Evolutionary conservation across 495 filamentous ascomycete genomes (phyloP), one percentile per base, ranked within the genome.

Genomic region (Hypoxylon rickii): DNA sequence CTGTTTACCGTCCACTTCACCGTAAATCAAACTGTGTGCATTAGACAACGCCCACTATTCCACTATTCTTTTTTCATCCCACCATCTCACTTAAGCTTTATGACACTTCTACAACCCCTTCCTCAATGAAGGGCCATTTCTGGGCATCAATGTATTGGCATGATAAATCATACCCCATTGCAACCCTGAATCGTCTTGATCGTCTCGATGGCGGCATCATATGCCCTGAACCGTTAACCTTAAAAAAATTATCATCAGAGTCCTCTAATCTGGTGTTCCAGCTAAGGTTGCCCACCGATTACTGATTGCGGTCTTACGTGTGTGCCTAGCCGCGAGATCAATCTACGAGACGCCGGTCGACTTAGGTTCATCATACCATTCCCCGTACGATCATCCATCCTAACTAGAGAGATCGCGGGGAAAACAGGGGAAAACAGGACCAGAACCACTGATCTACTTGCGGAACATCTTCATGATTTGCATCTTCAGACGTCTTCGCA

Each of bases 171-270:
- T 48, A 43, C 12, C 10, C n/a, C 22, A 13, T 34, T 62, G 58
- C 20, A 53, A 62, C 58, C 58, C 52, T 62, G 57, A 52, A n/a
- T n/a, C n/a, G n/a, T n/a, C n/a, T n/a, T n/a, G n/a, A 37, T 51
- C 16, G 48, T 48, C 29, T 43, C 47, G 17, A 44, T 36, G 51
- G 47, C 41, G 46, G 37, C 40, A 51, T 44, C 36, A 16, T 41
- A 47, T 2, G 34, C 42, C 41, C 32, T 62, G 47, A 40, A 45
- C 19, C 18, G 34, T 21, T 36, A 51, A 52, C 48, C 38, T 46
- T 57, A 38, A 44, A 29, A 48, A 21, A 37, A 53, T 57, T 32
- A 49, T 37, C 42, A 51, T 36, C 31, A 51, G 18, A 29, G 58
- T 44, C 52, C 48, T 52, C 43, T 59, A 51, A 59, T 48, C 20